Evolutionary conservation across 2,329 filamentous ascomycete genomes (phyloP), one percentile per base, ranked within the genome.

Genomic region (Neobulgaria alba): DNA sequence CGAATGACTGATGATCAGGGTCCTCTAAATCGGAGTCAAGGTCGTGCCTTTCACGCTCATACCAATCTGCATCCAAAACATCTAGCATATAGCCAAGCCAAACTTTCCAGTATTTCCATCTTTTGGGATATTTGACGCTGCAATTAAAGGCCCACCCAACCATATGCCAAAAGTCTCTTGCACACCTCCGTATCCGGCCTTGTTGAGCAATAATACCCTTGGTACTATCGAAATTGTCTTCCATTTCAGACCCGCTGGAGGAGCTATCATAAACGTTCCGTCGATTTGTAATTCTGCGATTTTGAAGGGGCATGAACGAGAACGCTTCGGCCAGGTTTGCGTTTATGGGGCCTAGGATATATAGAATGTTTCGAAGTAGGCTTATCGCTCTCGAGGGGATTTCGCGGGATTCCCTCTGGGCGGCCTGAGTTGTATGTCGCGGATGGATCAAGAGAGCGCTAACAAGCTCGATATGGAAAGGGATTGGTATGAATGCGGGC

Each of bases 71-170:
- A 49, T 92, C 82, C 10, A 95, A 65, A 5, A 84, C 76, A 53
- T 89, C 82, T 4, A 93, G 61, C 71, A 95, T 82, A 46, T 83
- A 79, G 23, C 80, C 74, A 10, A 96, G 67, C 84, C 87, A 95
- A 5, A 77, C 63, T 52, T 73, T 78, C 88, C 89, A 96, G 56
- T 79, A 73, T 36, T 70, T 72, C 90, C 92, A 96, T 15, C 90
- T 73, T 30, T 74, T 71, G 1, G 78, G 78, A 51, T 90, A 71
- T 21, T 73, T 61, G 2, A 83, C 72, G 38, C 86, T 89, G 64
- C 90, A 96, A 58, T 90, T 92, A 60, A 96, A 88, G 0, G 85
- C 83, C 92, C 92, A 96, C 3, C 90, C 92, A 0, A 92, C 73
- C 0, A 85, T 75, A 31, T 79, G 75, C 87, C 92, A 98, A 55